Evolutionary conservation across 306 rosid genomes (phyloP), one percentile per base, ranked within the genome.

Genomic region (Fragaria ananassa): DNA sequence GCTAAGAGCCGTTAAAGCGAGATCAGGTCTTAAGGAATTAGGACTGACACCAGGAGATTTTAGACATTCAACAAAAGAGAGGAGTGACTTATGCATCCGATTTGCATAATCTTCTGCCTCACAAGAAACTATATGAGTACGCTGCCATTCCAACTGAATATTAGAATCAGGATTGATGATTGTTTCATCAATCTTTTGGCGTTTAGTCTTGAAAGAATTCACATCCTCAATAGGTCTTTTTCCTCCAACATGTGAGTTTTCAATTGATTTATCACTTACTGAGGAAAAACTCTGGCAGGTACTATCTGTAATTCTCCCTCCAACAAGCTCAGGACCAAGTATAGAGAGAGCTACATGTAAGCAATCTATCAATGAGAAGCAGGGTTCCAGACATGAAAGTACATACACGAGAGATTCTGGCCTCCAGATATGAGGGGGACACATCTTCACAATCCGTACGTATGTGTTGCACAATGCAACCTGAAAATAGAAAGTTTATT

Each of bases 381-480:
- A 89, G 41, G 96, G 91, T 63, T 88, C 89, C 27, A 88, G 78
- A 82, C 76, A 79, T 79, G 64, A 82, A 77, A 95, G 97, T 42
- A 80, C 78, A 64, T 78, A 79, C 77, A 90, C 44, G 69, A 95
- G 97, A 81, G 74, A 83, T 78, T 95, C 92, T 75, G 96, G 97
- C 87, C 80, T 87, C 98, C 97, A 95, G 79, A 89, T 78, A 92
- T 81, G 87, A 80, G 97, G 89, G 31, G 97, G 84, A 72, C 97
- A 92, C 73, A 81, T 85, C 85, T 86, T 85, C 76, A 88, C 90
- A 83, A 89, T 92, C 82, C 92, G 87, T 67, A 73, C 77, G 81
- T 92, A 92, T 50, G 92, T 95, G 84, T 82, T 83, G 82, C 97
- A 95, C 77, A 95, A 63, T 56, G 97, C 91, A 85, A 82, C 91